Conservation (phyloP, 75 land plant genomes). For the Gnetum montanum region DNA sequence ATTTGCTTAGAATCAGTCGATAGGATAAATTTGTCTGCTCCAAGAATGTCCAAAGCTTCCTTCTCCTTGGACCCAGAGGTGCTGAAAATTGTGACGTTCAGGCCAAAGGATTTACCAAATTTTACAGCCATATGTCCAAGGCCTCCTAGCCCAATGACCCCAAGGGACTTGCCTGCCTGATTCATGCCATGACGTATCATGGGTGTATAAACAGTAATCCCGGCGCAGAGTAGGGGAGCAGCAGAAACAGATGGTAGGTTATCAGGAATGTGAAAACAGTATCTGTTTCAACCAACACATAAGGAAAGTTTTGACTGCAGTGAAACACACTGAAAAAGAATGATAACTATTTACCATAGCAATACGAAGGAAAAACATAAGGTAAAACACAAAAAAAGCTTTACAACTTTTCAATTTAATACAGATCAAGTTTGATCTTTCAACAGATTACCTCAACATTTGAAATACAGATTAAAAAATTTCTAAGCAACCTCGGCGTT, state of each 20-base stretch:
- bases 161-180: constrained; percentile 67
- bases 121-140: constrained; percentile 88
- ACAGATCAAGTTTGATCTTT: too few relatives aligned
- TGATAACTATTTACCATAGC: too few relatives aligned
- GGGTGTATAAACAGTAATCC: constrained; percentile 79
- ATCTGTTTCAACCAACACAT: constrained; percentile 36
- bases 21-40: constrained; percentile 74
- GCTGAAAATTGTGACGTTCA: constrained; percentile 74
- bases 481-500: too few relatives aligned
- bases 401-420: too few relatives aligned
- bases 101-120: constrained; percentile 85
- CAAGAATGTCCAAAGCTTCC: constrained; percentile 60
- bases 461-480: too few relatives aligned
- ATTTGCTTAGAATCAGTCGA: constrained; percentile 62
- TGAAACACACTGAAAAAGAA: too few relatives aligned
- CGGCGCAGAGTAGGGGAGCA: constrained; percentile 85
- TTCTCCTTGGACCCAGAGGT: constrained; percentile 66
- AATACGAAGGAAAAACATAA: too few relatives aligned
- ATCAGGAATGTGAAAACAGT: constrained; percentile 59
- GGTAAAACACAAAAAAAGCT: too few relatives aligned
- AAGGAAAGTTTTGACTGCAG: too few relatives aligned
- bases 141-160: constrained; percentile 88
- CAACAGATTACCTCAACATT: too few relatives aligned
- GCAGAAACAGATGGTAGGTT: constrained; percentile 47
- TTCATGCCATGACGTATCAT: constrained; percentile 81